Evolutionary conservation across 495 filamentous ascomycete species (phyloP), one percentile per base, ranked within the genome.

Genomic region (Hypoxylon intermedium): DNA sequence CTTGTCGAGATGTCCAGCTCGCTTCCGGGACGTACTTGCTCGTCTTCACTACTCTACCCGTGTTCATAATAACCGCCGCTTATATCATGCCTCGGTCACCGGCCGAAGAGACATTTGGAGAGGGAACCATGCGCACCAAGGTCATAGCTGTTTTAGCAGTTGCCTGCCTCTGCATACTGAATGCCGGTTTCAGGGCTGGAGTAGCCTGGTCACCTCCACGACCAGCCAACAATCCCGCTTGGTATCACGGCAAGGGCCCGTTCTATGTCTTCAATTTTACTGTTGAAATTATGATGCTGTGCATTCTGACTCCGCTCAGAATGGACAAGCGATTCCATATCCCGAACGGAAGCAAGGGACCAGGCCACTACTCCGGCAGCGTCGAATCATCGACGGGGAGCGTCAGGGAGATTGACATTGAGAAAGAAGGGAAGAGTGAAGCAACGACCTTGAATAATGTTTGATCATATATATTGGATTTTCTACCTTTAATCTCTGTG

Each of bases 201-300:
- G 83, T 77, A 0, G 72, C 65, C 15, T 92, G 82, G 74, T 71
- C 79, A 37, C 66, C 80, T 0, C 68, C 56, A 6, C 77, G 83
- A 9, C 87, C 85, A 0, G 18, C 66, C 4, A 71, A 42, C 6
- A 28, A 88, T 43, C 88, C 90, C 5, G 80, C 85, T 1, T 88
- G 85, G 80, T 95, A 88, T 57, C 80, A 89, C 55, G 75, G 69
- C 55, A 89, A 88, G 66, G 80, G 85, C 3, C 83, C 82, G 49
- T 96, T 94, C 74, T 97, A 93, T 72, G 67, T 85, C 58, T 92
- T 96, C 78, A 84, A 86, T 65, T 93, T 93, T 59, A 72, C 68
- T 0, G 70, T 92, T 9, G 93, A 97, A 73, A 72, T 91, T 24
- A 15, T 86, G 1, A 83, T 93, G 2, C 79, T 94, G 1, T 72